Evolutionary conservation across 2,329 filamentous ascomycete species (phyloP), one percentile per base, ranked within the genome.

Genomic region (Chrysoporthe cubensis): DNA sequence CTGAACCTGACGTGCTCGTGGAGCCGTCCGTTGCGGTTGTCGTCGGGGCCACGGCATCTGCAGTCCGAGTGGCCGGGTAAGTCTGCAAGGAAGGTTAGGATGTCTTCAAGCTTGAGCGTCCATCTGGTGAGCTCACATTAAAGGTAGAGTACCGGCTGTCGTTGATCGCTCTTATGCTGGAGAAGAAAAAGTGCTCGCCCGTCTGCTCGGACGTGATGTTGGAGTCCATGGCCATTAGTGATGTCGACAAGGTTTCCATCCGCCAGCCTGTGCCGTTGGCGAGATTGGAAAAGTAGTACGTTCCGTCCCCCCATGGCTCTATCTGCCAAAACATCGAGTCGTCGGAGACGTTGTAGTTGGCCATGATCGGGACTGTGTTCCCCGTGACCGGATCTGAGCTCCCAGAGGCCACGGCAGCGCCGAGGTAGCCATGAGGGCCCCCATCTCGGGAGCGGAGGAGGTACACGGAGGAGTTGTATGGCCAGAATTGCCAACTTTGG

Each of bases 241-340:
- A n/a, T 1, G 42, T 21, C 26, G 13, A 50, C 9, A 57, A 18
- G 2, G 56, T 56, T 9, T 64, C 57, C 59, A 66, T 8, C 18
- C 50, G 59, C 65, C 65, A 66, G 26, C 37, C 43, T 18, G 65
- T 46, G 18, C 65, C 65, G 32, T 66, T 66, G 48, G 65, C 59
- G 2, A 66, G 59, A 18, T 66, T 66, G n/a, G 14, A 34, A 34
- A 66, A 56, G 16, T 66, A 64, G 9, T 66, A 66, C 2, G 65
- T 66, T 7, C 65, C 65, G 43, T 66, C 65, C 0, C 42, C 43
- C 65, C 65, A 66, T 13, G 65, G 65, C 5, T 48, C 65, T 4
- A 66, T 13, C n/a, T 43, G 18, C 65, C 66, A 67, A 34, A 67
- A 67, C 66, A 67, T 64, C 4, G 66, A 67, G 37, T 64, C 34